Conservation (phyloP, 495 filamentous ascomycete genomes). For the Poronia punctata region DNA sequence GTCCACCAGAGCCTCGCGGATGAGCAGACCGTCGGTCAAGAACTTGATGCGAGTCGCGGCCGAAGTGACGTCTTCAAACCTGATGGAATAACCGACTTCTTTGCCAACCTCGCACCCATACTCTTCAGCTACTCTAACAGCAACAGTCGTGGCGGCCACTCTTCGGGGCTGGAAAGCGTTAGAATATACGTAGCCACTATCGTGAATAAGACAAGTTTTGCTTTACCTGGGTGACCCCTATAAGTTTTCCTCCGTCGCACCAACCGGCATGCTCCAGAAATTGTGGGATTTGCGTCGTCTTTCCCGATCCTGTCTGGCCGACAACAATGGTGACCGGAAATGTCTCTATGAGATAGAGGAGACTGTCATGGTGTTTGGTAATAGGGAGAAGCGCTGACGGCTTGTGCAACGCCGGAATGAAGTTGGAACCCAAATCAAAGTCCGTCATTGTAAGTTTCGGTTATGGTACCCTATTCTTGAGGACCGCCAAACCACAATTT, state of each 20-base stretch:
- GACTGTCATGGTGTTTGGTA: slow-evolving; percentile 60
- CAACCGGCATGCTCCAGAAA: slow-evolving; percentile 86
- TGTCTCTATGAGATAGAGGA: slow-evolving; percentile 72
- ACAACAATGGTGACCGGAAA: slow-evolving; percentile 78
- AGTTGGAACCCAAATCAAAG: slow-evolving; percentile 53
- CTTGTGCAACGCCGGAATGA: slow-evolving; percentile 73
- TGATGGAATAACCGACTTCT: slow-evolving; percentile 93
- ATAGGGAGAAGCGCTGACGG: slow-evolving; percentile 72
- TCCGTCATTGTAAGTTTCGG: slow-evolving; percentile 47
- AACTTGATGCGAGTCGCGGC: slow-evolving; percentile 88
- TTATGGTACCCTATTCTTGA: no score
- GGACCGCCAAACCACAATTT: no score
- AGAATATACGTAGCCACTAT: slow-evolving; percentile 2
- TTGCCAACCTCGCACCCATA: slow-evolving; percentile 85
- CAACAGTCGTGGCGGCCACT: slow-evolving; percentile 90
- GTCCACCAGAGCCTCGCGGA: slow-evolving; percentile 90
- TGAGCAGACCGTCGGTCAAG: slow-evolving; percentile 87
- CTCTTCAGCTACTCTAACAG: slow-evolving; percentile 85
- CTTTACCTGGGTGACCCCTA: slow-evolving; percentile 89
- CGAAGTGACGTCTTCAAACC: slow-evolving; percentile 95
- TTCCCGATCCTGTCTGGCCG: slow-evolving; percentile 85
- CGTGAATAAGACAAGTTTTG: slow-evolving; percentile 19
- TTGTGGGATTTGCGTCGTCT: slow-evolving; percentile 85
- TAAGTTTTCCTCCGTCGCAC: slow-evolving; percentile 70
- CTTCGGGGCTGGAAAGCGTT: slow-evolving; percentile 62